These are phyloP conservation scores for Plantago lanceolata DNA, from an alignment of 305 asterid genomes.

Conservation along the genomic window DNA sequence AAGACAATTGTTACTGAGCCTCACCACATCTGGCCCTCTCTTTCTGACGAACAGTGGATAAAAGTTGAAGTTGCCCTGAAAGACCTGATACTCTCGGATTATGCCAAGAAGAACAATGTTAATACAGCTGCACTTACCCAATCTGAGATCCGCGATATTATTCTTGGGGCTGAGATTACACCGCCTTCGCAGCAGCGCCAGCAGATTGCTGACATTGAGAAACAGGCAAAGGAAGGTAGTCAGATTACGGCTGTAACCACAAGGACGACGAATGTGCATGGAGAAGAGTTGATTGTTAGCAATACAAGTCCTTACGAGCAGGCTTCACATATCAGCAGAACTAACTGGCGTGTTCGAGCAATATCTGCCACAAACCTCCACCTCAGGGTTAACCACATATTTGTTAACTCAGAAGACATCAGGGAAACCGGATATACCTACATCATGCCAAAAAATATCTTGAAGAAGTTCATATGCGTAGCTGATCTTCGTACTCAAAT, in stretches of 20 bases:
- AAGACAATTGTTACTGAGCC: constrained; percentile 87
- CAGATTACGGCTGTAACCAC: constrained; percentile 97
- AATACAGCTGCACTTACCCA: constrained; percentile 89
- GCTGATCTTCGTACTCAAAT: constrained; percentile 92
- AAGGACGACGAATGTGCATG: constrained; percentile 88
- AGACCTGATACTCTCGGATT: constrained; percentile 90
- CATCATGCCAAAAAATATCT: constrained; percentile 92
- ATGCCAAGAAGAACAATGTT: constrained; percentile 96
- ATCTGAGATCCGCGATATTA: constrained; percentile 94
- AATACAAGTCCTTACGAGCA: constrained; percentile 98
- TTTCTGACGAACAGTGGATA: constrained; percentile 90
- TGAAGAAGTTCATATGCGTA: constrained; percentile 95
- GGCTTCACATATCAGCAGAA: constrained; percentile 72
- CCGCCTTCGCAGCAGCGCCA: constrained; percentile 97
- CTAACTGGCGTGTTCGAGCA: constrained; percentile 99
- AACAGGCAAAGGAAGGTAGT: constrained; percentile 96
- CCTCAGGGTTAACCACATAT: constrained; percentile 93
- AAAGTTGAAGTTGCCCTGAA: constrained; percentile 98
- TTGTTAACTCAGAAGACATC: constrained; percentile 95
- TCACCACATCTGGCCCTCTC: constrained; percentile 98
- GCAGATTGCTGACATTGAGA: constrained; percentile 96
- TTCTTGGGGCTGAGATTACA: constrained; percentile 96
- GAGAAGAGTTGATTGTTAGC: constrained; percentile 87
- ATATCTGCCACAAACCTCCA: constrained; percentile 95
- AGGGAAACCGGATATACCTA: constrained; percentile 99